These are phyloP conservation scores for Xerocomus amazonicus DNA, from an alignment of 1,284 basidiomycete genomes.

Conservation along the genomic window DNA sequence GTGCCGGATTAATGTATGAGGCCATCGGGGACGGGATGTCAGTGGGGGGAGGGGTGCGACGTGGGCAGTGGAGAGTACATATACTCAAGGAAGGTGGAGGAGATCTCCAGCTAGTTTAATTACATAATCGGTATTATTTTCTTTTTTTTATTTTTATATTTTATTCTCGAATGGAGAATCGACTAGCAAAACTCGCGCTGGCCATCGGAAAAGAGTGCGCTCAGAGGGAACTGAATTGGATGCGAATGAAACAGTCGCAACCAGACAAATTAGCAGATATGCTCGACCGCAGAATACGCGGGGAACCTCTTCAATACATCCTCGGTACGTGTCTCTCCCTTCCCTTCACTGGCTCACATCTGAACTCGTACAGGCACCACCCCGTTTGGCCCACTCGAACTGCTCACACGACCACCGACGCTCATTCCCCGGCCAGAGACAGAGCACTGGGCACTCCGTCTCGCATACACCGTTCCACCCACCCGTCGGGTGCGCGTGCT, in stretches of 20 bases:
- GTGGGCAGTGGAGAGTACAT: constrained; percentile 16
- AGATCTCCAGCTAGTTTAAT: constrained; percentile 5
- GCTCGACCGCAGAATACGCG: constrained; percentile 52
- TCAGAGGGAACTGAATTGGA: constrained; percentile 58
- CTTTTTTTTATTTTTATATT: too few relatives aligned
- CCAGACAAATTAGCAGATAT: constrained; percentile 37
- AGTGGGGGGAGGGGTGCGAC: background rate
- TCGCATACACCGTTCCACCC: constrained; percentile 45
- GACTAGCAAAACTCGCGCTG: constrained; percentile 33
- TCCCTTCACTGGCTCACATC: constrained; percentile 7
- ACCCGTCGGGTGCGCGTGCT: constrained; percentile 53
- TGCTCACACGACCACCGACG: constrained; percentile 69
- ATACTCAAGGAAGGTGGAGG: constrained; percentile 11
- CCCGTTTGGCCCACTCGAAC: constrained; percentile 80
- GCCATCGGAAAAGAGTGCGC: constrained; percentile 47
- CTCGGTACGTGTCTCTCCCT: constrained; percentile 52
- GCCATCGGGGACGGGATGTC: constrained; percentile 2
- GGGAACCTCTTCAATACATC: constrained; percentile 90
- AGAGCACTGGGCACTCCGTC: constrained; percentile 70
- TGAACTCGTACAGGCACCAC: constrained; percentile 59
- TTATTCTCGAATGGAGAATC: constrained; percentile 9
- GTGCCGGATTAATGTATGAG: constrained; percentile 27
- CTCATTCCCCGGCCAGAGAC: constrained; percentile 94
- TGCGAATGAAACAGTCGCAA: constrained; percentile 38
- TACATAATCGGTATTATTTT: constrained; percentile 1